phyloP scores from a whole-genome alignment of 2,329 filamentous ascomycete species.

The Paraphaeosphaeria sporulosa region DNA sequence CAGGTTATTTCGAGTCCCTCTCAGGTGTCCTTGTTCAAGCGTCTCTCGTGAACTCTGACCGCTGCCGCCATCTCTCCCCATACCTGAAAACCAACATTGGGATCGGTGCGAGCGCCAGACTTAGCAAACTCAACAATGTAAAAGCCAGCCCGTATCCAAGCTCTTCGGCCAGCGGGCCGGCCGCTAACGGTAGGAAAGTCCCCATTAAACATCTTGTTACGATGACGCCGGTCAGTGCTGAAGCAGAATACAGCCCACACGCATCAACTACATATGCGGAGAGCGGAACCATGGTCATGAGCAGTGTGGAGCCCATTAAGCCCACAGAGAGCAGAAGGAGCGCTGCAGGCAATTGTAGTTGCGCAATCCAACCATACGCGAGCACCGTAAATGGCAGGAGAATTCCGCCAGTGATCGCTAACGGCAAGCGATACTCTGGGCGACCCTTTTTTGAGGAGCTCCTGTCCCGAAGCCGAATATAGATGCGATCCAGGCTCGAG shows the following conservation, averaged over 20 bases:
- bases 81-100: conserved; percentile 61
- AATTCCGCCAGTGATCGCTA: conserved; percentile 58
- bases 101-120: conserved; percentile 58
- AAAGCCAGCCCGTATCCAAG: conserved; percentile 64
- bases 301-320: conserved; percentile 56
- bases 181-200: conserved; percentile 64
- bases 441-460: conserved; percentile 53
- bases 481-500: conserved; percentile 60
- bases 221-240: conserved; percentile 65
- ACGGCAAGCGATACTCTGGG: conserved; percentile 64
- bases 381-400: conserved; percentile 56
- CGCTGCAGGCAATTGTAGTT: conserved; percentile 53
- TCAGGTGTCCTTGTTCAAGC: conserved; percentile 3
- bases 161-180: conserved; percentile 56
- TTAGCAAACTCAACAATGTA: conserved; percentile 53
- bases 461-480: conserved; percentile 56
- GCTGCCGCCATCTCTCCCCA: conserved; percentile 61
- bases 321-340: conserved; percentile 55
- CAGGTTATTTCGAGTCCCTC: neutral
- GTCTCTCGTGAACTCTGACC: conserved; percentile 57
- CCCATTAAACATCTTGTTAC: conserved; percentile 64
- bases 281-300: conserved; percentile 59
- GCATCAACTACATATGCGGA: conserved; percentile 66
- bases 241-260: conserved; percentile 63
- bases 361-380: conserved; percentile 61